Conservation (phyloP, 2,329 filamentous ascomycete genomes). For the Fusarium sp. region DNA sequence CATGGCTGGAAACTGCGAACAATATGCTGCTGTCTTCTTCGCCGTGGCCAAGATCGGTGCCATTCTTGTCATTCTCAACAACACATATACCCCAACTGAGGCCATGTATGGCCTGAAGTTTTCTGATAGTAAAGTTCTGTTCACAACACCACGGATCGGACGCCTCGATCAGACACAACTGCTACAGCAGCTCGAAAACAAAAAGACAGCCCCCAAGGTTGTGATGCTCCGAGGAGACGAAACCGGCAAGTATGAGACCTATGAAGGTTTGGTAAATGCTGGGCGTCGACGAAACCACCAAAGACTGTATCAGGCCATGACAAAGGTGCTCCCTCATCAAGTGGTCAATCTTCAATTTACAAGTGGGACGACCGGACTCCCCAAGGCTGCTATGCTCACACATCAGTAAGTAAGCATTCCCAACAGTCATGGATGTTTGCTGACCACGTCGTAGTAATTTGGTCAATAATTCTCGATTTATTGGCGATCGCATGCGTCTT, state of each 20-base stretch:
- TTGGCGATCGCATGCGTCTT: constrained; percentile 79
- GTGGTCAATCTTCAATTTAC: constrained; percentile 82
- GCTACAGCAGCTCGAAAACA: constrained; percentile 63
- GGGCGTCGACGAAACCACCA: constrained; percentile 62
- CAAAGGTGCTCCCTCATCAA: constrained; percentile 69
- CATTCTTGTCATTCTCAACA: constrained; percentile 82
- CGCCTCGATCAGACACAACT: constrained; percentile 71
- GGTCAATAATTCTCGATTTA: constrained; percentile 75
- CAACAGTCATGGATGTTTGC: background rate
- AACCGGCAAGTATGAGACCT: constrained; percentile 66
- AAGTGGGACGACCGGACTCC: constrained; percentile 77
- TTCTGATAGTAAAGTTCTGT: constrained; percentile 77
- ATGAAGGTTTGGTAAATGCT: constrained; percentile 66
- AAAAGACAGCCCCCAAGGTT: constrained; percentile 60
- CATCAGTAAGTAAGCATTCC: constrained; percentile 64
- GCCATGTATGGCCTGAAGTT: constrained; percentile 77
- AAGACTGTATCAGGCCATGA: constrained; percentile 63
- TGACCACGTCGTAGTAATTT: constrained; percentile 58
- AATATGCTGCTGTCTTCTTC: constrained; percentile 83
- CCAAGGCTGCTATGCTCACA: constrained; percentile 80
- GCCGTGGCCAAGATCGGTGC: constrained; percentile 74
- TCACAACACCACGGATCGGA: constrained; percentile 77
- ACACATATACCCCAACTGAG: constrained; percentile 81
- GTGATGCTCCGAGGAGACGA: constrained; percentile 68
- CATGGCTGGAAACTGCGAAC: constrained; percentile 82